Percentiles rank a stretch among this genome's conserved stretches.
Conservation (phyloP, 192 early-diverging fungal genomes). For the Chytriomyces hyalinus region DNA sequence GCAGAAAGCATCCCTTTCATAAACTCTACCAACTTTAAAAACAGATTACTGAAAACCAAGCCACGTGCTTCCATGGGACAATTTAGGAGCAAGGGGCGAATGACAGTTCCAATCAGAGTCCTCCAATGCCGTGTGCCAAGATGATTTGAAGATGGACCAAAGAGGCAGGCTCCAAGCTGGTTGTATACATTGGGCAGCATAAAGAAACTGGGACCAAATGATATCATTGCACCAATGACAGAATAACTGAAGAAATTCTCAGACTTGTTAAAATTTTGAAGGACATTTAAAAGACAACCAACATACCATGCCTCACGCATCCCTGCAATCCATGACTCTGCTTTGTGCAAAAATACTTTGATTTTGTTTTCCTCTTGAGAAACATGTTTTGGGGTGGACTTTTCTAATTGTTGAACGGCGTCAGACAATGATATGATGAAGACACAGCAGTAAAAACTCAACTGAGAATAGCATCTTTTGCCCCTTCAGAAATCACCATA, state of each 20-base stretch:
- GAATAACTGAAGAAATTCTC: constrained; percentile 28
- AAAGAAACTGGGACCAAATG: constrained; percentile 36
- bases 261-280: background rate
- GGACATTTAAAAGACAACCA: background rate
- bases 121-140: constrained; percentile 51
- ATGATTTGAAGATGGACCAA: constrained; percentile 8
- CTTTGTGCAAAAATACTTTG: background rate
- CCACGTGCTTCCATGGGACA: constrained; percentile 30
- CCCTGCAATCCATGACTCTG: constrained; percentile 22
- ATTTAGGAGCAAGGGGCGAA: constrained; percentile 41
- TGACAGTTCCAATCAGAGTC: constrained; percentile 27
- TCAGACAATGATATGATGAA: background rate
- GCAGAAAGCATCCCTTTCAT: constrained; percentile 22
- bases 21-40: constrained; percentile 34
- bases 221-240: constrained; percentile 34
- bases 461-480: constrained; percentile 26
- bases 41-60: constrained; percentile 25
- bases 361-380: background rate
- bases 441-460: background rate
- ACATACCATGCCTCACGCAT: constrained; percentile 43
- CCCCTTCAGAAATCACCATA: constrained; percentile 14
- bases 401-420: background rate
- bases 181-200: background rate
- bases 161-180: constrained; percentile 15
- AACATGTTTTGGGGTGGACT: background rate